Evolutionary conservation across 1,284 basidiomycete species (phyloP), one percentile per base, ranked within the genome.

Genomic region (Ceratobasidium sp.): DNA sequence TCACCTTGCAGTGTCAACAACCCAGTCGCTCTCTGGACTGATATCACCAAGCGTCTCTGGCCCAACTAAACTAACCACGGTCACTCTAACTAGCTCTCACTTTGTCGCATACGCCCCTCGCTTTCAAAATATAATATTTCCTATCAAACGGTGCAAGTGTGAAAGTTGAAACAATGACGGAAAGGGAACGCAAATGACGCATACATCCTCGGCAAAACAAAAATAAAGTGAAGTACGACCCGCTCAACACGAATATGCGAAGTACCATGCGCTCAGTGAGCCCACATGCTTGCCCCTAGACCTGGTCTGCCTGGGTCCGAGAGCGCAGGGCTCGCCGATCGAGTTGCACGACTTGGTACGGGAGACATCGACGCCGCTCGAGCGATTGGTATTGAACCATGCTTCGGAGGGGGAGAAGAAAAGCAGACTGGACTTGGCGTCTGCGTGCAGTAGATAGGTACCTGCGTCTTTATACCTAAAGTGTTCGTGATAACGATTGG

Each of bases 41-140:
- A 69, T 24, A 48, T 69, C 29, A 29, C 66, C 48, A 53, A 53
- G 33, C 56, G 66, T 51, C 53, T 69, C 36, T 69, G 66, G 66
- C 66, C 66, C 41, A 69, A 69, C 54, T 69, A 57, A 53, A 22
- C 31, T 36, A 41, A 4, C 11, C 36, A 41, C 36, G 36, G 36
- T 5, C 36, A 41, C 11, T 41, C 36, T 41, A 11, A 4, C 36
- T 11, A 41, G 11, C 36, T 41, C 36, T 41, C 36, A 11, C 11
- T 41, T 41, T 41, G 36, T 41, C 36, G 4, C 36, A 41, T 41
- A 41, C 36, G 6, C 36, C 36, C 11, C 36, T 4, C 36, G 36
- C 36, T 41, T 41, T 41, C 36, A 41, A 41, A 41, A 41, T 41
- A 41, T 41, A 41, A 41, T 41, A 41, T 41, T 41, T 41, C 6